Base-by-base conservation (phyloP, 2,329 filamentous ascomycete species). In the Chaetomiaceae sp. region DNA sequence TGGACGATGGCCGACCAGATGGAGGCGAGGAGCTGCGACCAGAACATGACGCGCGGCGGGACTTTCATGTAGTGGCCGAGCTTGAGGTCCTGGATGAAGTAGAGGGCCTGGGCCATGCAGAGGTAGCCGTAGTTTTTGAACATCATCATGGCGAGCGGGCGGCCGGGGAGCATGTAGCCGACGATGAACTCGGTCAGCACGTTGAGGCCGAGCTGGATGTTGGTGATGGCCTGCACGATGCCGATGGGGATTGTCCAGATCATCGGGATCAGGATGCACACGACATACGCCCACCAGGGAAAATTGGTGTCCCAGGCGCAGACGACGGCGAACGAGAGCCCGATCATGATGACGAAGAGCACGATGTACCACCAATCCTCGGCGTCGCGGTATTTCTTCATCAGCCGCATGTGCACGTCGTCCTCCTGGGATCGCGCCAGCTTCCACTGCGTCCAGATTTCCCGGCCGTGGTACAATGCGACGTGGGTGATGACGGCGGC, bases 91-190 rank as follows among this genome's bases (percentile, higher is more conserved):
- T 83, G 79, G 5, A 75, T 72, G 64, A 86, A 86, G 64, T 78
- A 82, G 44, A 85, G 70, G 0, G 79, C 83, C 64, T 86, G 81
- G 14, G 73, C 73, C 80, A 86, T 85, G 67, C 75, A 81, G 50
- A 86, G 78, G 63, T 85, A 86, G 44, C 83, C 82, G 60, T 85
- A 88, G 55, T 83, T 86, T 68, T 87, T 87, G 72, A 88, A 88
- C 70, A 88, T 77, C 84, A 89, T 89, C 76, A 87, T 83, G 42
- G 83, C 83, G 54, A 88, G 73, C 2, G 85, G 85, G 3, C 76
- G 76, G 21, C 85, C 85, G 0, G 85, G 85, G 44, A 85, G 77
- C 74, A 88, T 84, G 66, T 88, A 88, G 5, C 85, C 85, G 54
- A 85, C 77, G 53, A 89, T 76, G 60, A 85, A 86, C 63, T 87